Conservation (phyloP, 1,139 yeast species). For the Lodderomyces elongisporus region DNA sequence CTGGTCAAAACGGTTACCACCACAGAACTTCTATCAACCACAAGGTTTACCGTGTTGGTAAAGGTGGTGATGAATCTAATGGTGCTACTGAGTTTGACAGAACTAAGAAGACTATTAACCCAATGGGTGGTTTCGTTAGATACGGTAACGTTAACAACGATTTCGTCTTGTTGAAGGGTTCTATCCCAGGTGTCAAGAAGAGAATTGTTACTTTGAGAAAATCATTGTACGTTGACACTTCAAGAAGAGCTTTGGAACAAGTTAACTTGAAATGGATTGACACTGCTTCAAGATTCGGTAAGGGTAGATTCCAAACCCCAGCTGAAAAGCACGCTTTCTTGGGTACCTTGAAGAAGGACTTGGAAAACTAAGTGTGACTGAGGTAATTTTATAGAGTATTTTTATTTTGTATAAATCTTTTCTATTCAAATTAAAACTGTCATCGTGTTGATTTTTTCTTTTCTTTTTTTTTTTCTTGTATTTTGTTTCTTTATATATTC, state of each 20-base stretch:
- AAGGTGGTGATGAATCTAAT: conserved; percentile 87
- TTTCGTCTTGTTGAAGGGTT: conserved; percentile 95
- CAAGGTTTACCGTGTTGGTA: conserved; percentile 99
- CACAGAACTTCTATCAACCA: conserved; percentile 99
- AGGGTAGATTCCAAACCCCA: conserved; percentile 99
- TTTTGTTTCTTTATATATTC: too few relatives aligned
- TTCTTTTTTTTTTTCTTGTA: too few relatives aligned
- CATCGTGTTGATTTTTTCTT: too few relatives aligned
- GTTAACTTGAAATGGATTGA: conserved; percentile 99
- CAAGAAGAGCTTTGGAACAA: conserved; percentile 95
- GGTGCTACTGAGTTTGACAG: conserved; percentile 99
- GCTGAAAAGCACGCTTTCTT: conserved; percentile 99
- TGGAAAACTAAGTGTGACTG: conserved; percentile 21
- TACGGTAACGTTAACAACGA: conserved; percentile 98
- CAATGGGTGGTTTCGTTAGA: conserved; percentile 99
- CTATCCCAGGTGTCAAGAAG: conserved; percentile 99
- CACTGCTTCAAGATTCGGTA: conserved; percentile 99
- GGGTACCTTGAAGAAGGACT: conserved; percentile 99
- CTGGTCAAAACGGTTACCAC: conserved; percentile 99
- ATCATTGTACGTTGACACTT: conserved; percentile 95
- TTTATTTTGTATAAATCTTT: too few relatives aligned
- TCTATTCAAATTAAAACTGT: not conserved
- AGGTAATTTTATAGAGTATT: conserved; percentile 4
- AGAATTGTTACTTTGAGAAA: conserved; percentile 98
- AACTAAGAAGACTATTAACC: conserved; percentile 98